Base-by-base conservation (phyloP, 1,284 basidiomycete genomes). In the Hemileia vastatrix region DNA sequence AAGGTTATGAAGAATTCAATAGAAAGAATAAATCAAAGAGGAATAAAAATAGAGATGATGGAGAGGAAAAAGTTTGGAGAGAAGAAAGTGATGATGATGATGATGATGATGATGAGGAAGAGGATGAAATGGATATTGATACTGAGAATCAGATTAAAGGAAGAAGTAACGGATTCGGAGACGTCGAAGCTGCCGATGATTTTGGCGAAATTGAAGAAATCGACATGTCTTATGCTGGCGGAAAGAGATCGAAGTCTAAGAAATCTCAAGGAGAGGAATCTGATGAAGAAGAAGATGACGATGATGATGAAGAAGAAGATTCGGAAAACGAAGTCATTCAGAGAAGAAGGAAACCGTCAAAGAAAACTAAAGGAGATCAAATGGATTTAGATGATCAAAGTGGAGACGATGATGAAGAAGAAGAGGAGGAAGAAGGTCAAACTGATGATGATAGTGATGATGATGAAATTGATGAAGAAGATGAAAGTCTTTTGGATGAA, bases 61-160 rank as follows among this genome's bases (percentile, higher is more conserved):
- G 13, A 32, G 63, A 24, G 36, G 23, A 11, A 62, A 44, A 50
- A 43, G 51, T 54, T 45, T 23, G 57, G 6, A 59, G 32, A 32
- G 23, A 50, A 62, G 56, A 53, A 9, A 55, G 53, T 15, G 67
- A 67, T 64, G 70, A 67, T 64, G 64, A 64, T 44, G 65, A 68
- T 52, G 62, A 23, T n/a, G n/a, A n/a, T n/a, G n/a, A n/a, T n/a
- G n/a, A n/a, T n/a, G n/a, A n/a, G n/a, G n/a, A n/a, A n/a, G 4
- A 8, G 52, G 57, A 58, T 18, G 64, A 58, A 54, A 64, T 19
- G 18, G 9, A 19, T 36, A 27, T 21, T 52, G 56, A 11, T 57
- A 54, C n/a, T n/a, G 53, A 19, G 43, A 8, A 15, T 33, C 49
- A 45, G 27, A 56, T 24, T 55, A 64, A 40, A 43, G 49, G 51